Percentiles rank a stretch among this genome's conserved stretches.
phyloP scores from a whole-genome alignment of 352 stramenopile species.

The Phytophthora pistaciae region DNA sequence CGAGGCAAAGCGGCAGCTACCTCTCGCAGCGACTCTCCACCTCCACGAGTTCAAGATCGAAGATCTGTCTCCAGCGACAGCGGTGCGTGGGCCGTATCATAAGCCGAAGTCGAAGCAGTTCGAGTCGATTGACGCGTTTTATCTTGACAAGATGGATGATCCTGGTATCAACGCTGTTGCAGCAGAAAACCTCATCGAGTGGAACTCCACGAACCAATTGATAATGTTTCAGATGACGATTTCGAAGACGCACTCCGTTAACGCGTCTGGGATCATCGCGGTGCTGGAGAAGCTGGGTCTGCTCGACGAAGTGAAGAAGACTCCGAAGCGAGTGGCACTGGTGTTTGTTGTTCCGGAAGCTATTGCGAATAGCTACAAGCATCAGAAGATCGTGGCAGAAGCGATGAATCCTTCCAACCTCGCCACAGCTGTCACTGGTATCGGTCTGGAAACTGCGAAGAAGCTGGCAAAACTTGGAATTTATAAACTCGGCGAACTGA shows the following conservation, averaged over 20 bases:
- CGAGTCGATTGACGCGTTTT: constrained; percentile 11
- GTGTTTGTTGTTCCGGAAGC: constrained; percentile 6
- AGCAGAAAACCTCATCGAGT: background rate
- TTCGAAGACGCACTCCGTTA: constrained; percentile 5
- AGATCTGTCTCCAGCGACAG: background rate
- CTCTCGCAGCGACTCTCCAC: background rate
- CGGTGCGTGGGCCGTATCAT: constrained; percentile 1
- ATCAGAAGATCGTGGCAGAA: background rate
- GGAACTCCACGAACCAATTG: background rate
- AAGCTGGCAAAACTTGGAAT: background rate
- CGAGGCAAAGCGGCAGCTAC: too few relatives aligned
- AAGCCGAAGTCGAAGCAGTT: background rate
- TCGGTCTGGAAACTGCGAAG: background rate
- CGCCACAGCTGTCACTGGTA: background rate
- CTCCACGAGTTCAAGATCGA: background rate
- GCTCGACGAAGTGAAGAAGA: constrained; percentile 5
- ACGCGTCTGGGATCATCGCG: constrained; percentile 5
- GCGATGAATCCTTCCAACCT: background rate
- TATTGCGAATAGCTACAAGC: background rate
- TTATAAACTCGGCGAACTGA: background rate
- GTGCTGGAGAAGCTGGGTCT: constrained; percentile 5
- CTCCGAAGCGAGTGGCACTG: constrained; percentile 4
- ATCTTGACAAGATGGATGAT: background rate
- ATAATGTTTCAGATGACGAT: constrained; percentile 8
- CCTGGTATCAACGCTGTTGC: background rate